These are phyloP conservation scores for Barnettozyma wickerhamii DNA, from an alignment of 805 yeast genomes.

Conservation along the genomic window DNA sequence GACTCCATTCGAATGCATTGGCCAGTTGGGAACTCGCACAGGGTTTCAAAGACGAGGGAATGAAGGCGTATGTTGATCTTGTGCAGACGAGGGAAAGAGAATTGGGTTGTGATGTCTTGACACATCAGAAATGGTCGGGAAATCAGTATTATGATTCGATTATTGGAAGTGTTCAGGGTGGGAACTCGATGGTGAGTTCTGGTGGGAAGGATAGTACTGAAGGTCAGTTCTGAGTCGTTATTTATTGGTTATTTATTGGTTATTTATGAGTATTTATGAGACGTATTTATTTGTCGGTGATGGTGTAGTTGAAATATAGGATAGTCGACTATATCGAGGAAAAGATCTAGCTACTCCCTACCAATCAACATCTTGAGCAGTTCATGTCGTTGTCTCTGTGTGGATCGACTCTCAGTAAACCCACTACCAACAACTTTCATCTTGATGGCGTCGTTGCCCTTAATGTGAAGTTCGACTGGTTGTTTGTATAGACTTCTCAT, in stretches of 20 bases:
- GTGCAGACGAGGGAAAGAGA: slow-evolving; percentile 46
- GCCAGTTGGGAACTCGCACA: slow-evolving; percentile 48
- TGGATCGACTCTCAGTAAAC: not conserved
- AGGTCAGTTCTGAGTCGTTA: not conserved
- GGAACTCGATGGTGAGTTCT: slow-evolving; percentile 5
- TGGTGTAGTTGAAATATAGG: too few relatives aligned
- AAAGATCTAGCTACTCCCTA: too few relatives aligned
- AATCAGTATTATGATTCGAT: slow-evolving; percentile 45
- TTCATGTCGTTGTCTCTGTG: slow-evolving; percentile 2
- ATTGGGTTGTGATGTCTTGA: slow-evolving; percentile 45
- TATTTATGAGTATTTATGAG: too few relatives aligned
- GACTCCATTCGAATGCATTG: slow-evolving; percentile 49
- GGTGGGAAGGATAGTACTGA: slow-evolving; percentile 7
- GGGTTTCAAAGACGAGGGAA: slow-evolving; percentile 47
- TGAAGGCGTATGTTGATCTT: slow-evolving; percentile 52
- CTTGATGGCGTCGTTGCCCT: not conserved
- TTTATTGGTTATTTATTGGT: not conserved
- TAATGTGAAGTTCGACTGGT: not conserved
- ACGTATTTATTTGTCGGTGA: too few relatives aligned
- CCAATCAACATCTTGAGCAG: slow-evolving; percentile 2
- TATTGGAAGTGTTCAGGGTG: slow-evolving; percentile 6
- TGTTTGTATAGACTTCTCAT: slow-evolving; percentile 1
- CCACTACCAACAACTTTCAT: slow-evolving; percentile 1
- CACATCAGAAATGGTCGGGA: slow-evolving; percentile 63
- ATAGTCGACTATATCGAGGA: too few relatives aligned